These are phyloP conservation scores for Kazachstania martiniae DNA, from an alignment of 805 yeast species.

Conservation along the genomic window DNA sequence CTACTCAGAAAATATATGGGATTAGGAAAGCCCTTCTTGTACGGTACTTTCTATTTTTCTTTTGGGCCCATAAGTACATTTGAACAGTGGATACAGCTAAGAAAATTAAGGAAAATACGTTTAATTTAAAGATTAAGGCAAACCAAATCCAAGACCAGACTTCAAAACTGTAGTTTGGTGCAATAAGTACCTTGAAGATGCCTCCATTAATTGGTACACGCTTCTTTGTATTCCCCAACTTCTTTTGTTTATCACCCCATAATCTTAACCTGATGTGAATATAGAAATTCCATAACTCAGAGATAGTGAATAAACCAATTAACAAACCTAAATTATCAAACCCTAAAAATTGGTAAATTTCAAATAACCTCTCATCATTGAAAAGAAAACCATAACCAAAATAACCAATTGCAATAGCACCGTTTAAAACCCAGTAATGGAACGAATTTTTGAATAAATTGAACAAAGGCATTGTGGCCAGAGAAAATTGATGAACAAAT, in stretches of 20 bases:
- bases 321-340: conserved; percentile 20
- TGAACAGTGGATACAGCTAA: conserved; percentile 60
- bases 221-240: conserved; percentile 25
- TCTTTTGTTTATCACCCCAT: conserved; percentile 31
- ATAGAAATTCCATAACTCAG: conserved; percentile 62
- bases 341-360: conserved; percentile 9
- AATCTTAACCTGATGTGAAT: conserved; percentile 59
- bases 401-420: conserved; percentile 42
- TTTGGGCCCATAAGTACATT: conserved; percentile 87
- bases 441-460: conserved; percentile 80
- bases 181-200: conserved; percentile 69
- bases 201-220: conserved; percentile 56
- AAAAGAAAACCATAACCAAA: conserved; percentile 37
- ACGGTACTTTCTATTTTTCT: conserved; percentile 77
- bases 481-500: conserved; percentile 74
- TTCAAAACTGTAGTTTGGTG: conserved; percentile 93
- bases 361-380: conserved; percentile 9
- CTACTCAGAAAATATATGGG: conserved; percentile 60
- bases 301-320: conserved; percentile 39
- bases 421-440: conserved; percentile 91
- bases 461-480: conserved; percentile 84
- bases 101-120: conserved; percentile 68
- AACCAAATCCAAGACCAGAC: conserved; percentile 61
- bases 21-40: conserved; percentile 66
- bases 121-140: conserved; percentile 55